Base-by-base conservation (phyloP, 441 rosid genomes). In the Gossypium davidsonii region DNA sequence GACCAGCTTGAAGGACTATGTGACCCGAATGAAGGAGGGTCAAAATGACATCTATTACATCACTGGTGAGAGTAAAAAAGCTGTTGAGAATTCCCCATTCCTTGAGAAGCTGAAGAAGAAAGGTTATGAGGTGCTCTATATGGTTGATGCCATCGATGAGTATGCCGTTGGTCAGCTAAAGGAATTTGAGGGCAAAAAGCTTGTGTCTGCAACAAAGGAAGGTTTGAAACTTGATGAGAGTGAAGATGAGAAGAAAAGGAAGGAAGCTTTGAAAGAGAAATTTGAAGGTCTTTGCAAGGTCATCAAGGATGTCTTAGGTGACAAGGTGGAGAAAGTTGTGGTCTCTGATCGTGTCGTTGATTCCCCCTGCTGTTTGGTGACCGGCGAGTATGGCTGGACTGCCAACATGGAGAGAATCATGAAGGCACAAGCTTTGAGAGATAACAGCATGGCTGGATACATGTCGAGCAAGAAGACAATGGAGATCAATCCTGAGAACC, bases 331-430 rank as follows among this genome's bases (percentile, higher is more conserved):
- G 86, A 88, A 86, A 75, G 92, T 86, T 0, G 74, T 88, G 0
- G 92, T 88, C 23, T 88, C 92, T 3, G 90, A 86, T 75, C 88
- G 90, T 46, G 88, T 88, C 0, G 92, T 88, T 0, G 90, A 88
- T 71, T 88, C 90, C 0, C 92, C 92, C 0, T 88, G 90, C 82
- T 88, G 90, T 79, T 81, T 86, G 66, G 89, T 88, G 0, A 88
- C 92, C 0, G 90, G 90, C 0, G 92, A 88, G 51, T 88, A 88
- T 1, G 92, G 90, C 0, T 85, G 92, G 90, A 86, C 88, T 0
- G 92, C 92, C 7, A 86, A 88, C 84, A 88, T 88, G 92, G 90
- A 88, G 75, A 88, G 92, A 70, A 88, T 88, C 81, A 88, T 88
- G 92, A 88, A 86, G 78, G 92, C 92, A 0, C 92, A 86, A 73